phyloP scores from a whole-genome alignment of 2,329 filamentous ascomycete species.

The Podosphaera fusca region DNA sequence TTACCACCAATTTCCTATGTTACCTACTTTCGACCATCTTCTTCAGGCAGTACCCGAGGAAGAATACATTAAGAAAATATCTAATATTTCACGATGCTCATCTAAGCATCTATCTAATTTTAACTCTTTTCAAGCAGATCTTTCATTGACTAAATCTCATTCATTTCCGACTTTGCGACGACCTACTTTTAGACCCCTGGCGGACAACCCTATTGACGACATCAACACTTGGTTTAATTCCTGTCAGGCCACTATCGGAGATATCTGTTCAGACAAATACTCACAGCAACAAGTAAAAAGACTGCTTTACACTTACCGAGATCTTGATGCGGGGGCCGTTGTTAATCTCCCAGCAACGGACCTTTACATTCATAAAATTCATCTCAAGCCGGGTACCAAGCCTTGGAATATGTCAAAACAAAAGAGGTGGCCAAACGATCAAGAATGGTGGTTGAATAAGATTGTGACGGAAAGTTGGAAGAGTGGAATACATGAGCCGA shows the following conservation, averaged over 20 bases:
- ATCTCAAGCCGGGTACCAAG: not conserved
- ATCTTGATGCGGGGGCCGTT: not conserved
- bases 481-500: no score
- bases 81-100: not conserved
- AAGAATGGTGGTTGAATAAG: not conserved
- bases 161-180: not conserved
- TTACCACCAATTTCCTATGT: not conserved
- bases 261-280: not conserved
- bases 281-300: not conserved
- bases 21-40: not conserved
- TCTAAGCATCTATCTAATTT: not conserved
- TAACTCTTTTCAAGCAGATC: not conserved
- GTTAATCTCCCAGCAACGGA: not conserved
- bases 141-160: not conserved
- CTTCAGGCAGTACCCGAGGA: not conserved
- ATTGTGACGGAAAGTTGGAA: no score
- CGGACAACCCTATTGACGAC: not conserved
- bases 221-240: not conserved
- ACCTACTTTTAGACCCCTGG: not conserved
- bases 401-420: not conserved
- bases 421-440: not conserved
- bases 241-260: not conserved
- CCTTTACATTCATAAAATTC: not conserved
- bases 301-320: not conserved
- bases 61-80: not conserved